Evolutionary conservation across 257 asterid genomes (phyloP), one percentile per base, ranked within the genome.

Genomic region (Jasminum sambac): DNA sequence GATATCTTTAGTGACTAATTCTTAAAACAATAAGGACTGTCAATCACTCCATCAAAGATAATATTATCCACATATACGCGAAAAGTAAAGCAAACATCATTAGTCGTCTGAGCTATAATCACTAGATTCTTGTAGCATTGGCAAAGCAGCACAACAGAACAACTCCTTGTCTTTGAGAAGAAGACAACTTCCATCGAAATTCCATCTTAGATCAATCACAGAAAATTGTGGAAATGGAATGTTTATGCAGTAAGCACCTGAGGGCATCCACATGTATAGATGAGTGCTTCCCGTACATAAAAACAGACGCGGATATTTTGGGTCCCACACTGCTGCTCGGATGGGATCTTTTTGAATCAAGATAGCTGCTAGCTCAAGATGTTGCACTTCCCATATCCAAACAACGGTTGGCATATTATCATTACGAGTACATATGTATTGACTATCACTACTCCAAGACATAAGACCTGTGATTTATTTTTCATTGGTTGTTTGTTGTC

Each of bases 321-420:
- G 96, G 69, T 95, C 98, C 99, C 99, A 95, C n/a, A 76, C 87
- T 73, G 86, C 98, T 52, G 96, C 85, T 67, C 98, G 90, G 69
- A 95, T 71, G 58, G 99, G 95, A 37, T 95, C 99, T 75, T 95
- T 90, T 65, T 95, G 99, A 70, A 91, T 81, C 79, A 95, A 81
- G 79, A 95, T 87, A 70, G 96, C 76, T 23, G 99, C 96, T 6
- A 95, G 95, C 89, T 95, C 96, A 5, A 91, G 95, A 64, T 64
- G 96, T 12, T 89, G 93, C 12, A 84, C 81, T 74, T 95, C 97
- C 99, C 99, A 95, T 79, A 95, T 79, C 99, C 99, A 95, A n/a
- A 91, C 84, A 58, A 91, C 98, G 3, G 88, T 79, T 39, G 98
- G 98, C 92, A 94, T 89, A 86, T 90, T 90, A 82, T 94, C 98